Percentiles rank a stretch among this genome's conserved stretches.
Conservation (phyloP, 2,329 filamentous ascomycete genomes). For the Clonostachys sp. region DNA sequence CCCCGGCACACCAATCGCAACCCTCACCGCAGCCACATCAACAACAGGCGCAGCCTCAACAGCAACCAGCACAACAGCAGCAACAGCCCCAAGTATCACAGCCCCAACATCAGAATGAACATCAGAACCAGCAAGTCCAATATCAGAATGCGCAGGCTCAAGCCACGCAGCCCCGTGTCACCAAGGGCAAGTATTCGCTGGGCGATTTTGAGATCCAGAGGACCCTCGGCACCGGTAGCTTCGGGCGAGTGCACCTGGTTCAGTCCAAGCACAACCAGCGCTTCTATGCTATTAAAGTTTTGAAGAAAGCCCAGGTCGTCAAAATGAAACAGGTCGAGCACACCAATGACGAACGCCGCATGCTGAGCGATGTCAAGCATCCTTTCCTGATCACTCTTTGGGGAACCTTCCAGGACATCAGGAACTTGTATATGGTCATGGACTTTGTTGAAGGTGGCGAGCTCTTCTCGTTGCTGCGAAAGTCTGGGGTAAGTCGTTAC, state of each 20-base stretch:
- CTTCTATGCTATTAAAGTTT: conserved; percentile 96
- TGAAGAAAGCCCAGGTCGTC: conserved; percentile 97
- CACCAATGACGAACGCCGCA: conserved; percentile 94
- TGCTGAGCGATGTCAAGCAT: conserved; percentile 96
- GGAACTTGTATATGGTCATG: conserved; percentile 99
- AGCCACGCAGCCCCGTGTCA: conserved; percentile 54
- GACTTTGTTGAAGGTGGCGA: conserved; percentile 99
- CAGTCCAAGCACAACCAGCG: conserved; percentile 98
- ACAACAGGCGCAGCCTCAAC: conserved; percentile 13
- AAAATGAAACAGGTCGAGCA: conserved; percentile 99
- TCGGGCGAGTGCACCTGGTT: conserved; percentile 92
- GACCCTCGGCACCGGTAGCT: conserved; percentile 93
- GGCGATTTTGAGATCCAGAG: conserved; percentile 85
- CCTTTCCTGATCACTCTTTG: conserved; percentile 96
- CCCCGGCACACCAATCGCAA: background rate
- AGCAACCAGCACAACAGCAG: conserved; percentile 11
- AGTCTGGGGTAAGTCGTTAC: conserved; percentile 69
- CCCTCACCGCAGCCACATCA: background rate
- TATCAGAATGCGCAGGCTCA: conserved; percentile 22
- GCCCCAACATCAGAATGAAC: conserved; percentile 18
- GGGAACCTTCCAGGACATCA: conserved; percentile 95
- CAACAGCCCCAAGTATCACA: conserved; percentile 13
- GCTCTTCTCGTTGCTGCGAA: conserved; percentile 89
- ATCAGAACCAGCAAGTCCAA: conserved; percentile 8
- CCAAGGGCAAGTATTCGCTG: conserved; percentile 96